Conservation (phyloP, 2,329 filamentous ascomycete species). For the Aspergillus sp. region DNA sequence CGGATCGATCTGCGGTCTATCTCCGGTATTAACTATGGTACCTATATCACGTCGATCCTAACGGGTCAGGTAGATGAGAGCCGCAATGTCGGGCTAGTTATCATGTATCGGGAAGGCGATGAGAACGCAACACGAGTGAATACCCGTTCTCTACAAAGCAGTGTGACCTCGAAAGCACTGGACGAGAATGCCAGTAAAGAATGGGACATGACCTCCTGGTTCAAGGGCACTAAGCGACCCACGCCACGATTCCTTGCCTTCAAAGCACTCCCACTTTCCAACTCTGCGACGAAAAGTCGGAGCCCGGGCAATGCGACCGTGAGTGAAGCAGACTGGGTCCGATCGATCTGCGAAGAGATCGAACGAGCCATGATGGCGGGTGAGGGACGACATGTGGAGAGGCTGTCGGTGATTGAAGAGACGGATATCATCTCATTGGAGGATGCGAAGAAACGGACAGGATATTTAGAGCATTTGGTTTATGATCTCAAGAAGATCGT, state of each 20-base stretch:
- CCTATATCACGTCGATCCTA: conserved; percentile 86
- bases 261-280: conserved; percentile 37
- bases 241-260: conserved; percentile 37
- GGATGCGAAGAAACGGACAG: conserved; percentile 83
- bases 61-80: conserved; percentile 72
- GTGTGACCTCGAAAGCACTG: conserved; percentile 38
- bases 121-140: conserved; percentile 74
- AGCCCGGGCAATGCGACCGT: conserved; percentile 16
- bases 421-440: conserved; percentile 74
- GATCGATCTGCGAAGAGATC: conserved; percentile 70
- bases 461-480: conserved; percentile 78
- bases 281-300: conserved; percentile 18
- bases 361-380: conserved; percentile 58
- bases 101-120: conserved; percentile 69
- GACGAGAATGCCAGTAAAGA: conserved; percentile 27
- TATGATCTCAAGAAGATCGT: conserved; percentile 92
- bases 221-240: conserved; percentile 24
- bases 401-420: conserved; percentile 44
- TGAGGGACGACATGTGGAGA: conserved; percentile 35
- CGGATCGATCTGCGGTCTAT: conserved; percentile 73
- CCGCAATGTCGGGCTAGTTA: conserved; percentile 77
- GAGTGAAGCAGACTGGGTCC: conserved; percentile 52
- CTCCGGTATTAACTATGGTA: conserved; percentile 68
- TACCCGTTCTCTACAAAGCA: conserved; percentile 66
- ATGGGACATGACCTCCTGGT: conserved; percentile 40